phyloP scores from a whole-genome alignment of 2,329 filamentous ascomycete species.

The Amesomyces nigricolor region DNA sequence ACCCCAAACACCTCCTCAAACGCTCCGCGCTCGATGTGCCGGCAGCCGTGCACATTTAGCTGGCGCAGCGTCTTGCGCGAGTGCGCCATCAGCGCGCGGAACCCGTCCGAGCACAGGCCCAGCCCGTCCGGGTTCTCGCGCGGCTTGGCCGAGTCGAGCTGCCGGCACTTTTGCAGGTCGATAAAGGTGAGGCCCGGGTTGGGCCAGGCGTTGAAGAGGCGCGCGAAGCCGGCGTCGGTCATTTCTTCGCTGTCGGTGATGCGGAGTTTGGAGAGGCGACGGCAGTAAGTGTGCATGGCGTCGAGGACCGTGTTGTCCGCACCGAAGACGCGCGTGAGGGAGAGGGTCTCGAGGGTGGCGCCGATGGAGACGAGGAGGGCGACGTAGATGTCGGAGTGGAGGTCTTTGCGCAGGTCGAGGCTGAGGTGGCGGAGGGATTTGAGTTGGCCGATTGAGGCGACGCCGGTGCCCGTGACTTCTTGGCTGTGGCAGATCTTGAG shows the following conservation, averaged over 20 bases:
- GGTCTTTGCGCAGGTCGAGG: conserved; percentile 57
- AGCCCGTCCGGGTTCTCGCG: conserved; percentile 59
- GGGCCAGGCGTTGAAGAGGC: conserved; percentile 69
- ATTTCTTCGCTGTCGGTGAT: conserved; percentile 71
- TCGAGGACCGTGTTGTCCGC: conserved; percentile 65
- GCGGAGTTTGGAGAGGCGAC: conserved; percentile 66
- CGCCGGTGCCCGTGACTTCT: conserved; percentile 58
- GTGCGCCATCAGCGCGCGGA: conserved; percentile 77
- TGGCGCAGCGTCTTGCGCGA: conserved; percentile 61
- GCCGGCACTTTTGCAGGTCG: conserved; percentile 72
- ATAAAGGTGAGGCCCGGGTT: conserved; percentile 66
- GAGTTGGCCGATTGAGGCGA: conserved; percentile 60
- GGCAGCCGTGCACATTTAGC: conserved; percentile 76
- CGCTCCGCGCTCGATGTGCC: conserved; percentile 67
- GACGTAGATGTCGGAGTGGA: conserved; percentile 53
- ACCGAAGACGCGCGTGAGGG: conserved; percentile 61
- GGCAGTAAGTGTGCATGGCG: conserved; percentile 65
- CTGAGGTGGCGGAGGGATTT: conserved; percentile 66
- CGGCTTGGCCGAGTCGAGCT: conserved; percentile 66
- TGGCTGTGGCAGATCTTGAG: conserved; percentile 82
- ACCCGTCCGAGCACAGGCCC: conserved; percentile 70
- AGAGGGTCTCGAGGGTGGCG: conserved; percentile 65
- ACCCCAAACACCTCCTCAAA: conserved; percentile 69
- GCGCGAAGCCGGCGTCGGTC: conserved; percentile 67
- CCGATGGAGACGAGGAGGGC: conserved; percentile 60